Percentiles rank a stretch among this genome's conserved stretches.
Evolutionary conservation across 441 rosid species (phyloP).

Genomic region (Brassica balearica): DNA sequence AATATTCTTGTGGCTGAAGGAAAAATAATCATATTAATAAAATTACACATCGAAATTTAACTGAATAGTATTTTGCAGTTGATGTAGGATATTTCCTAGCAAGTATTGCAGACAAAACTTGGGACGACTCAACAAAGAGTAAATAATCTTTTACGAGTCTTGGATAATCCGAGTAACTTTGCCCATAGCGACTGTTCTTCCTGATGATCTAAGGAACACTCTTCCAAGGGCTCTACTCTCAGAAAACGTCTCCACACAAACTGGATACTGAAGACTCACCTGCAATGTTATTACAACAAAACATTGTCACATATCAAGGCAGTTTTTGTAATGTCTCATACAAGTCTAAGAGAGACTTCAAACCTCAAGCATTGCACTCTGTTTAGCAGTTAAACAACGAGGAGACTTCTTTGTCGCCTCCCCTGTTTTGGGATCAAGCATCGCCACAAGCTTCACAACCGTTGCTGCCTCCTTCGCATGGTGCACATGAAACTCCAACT

Average conservation of each 20-base stretch:
- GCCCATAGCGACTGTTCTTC: constrained; percentile 91
- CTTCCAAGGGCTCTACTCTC: constrained; percentile 88
- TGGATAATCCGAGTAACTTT: constrained; percentile 71
- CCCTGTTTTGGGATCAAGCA: constrained; percentile 93
- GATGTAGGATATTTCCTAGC: constrained; percentile 1
- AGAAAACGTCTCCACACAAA: constrained; percentile 79
- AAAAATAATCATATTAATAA: neutral
- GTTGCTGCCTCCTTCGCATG: constrained; percentile 92
- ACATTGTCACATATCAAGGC: constrained; percentile 11
- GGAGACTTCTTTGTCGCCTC: constrained; percentile 82
- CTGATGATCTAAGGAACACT: constrained; percentile 76
- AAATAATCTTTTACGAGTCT: constrained; percentile 37
- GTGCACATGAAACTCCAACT: constrained; percentile 95
- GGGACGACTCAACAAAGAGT: constrained; percentile 11
- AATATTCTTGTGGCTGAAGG: neutral
- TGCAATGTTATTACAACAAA: constrained; percentile 39
- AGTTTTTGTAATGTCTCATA: neutral
- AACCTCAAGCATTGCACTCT: constrained; percentile 88
- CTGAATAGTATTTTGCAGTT: neutral
- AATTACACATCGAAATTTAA: constrained; percentile 9
- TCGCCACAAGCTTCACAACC: constrained; percentile 64
- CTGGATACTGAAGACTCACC: constrained; percentile 68
- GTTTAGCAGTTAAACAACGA: constrained; percentile 79
- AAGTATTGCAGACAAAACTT: constrained; percentile 36
- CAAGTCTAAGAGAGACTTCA: constrained; percentile 4